Conservation (phyloP, 192 early-diverging fungal genomes). For the Gamsiella multidivaricata region DNA sequence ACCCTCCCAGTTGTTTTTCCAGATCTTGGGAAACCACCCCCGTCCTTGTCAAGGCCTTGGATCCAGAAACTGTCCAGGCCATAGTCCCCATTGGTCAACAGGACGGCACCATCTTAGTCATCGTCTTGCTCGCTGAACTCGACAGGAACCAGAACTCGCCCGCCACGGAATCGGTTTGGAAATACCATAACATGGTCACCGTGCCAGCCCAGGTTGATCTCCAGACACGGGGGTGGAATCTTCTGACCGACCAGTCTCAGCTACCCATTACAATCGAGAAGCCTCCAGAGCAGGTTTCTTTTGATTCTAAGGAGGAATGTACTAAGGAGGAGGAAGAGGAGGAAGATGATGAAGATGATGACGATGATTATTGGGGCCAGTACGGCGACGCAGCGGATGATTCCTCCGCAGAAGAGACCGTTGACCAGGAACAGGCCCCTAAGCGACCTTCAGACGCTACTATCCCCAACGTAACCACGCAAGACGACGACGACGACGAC, state of each 20-base stretch:
- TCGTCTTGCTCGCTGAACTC: conserved; percentile 1
- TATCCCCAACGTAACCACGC: background rate
- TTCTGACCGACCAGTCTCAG: background rate
- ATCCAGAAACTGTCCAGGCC: conserved; percentile 38
- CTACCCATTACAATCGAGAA: background rate
- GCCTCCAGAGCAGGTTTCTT: no score
- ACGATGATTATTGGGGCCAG: conserved; percentile 50
- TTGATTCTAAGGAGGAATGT: background rate
- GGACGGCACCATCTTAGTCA: background rate
- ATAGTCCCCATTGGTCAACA: conserved; percentile 35
- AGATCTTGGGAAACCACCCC: conserved; percentile 14
- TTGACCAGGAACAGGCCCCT: background rate
- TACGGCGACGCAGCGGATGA: conserved; percentile 28
- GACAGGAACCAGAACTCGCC: background rate
- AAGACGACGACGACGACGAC: conserved; percentile 33
- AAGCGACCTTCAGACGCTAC: background rate
- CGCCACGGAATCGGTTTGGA: conserved; percentile 20
- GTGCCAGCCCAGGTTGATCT: conserved; percentile 2
- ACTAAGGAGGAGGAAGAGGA: conserved; percentile 1
- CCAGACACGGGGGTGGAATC: conserved; percentile 3
- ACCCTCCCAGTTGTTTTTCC: conserved; percentile 15
- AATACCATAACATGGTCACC: conserved; percentile 33
- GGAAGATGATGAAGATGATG: conserved; percentile 5
- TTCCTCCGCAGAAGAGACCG: conserved; percentile 5
- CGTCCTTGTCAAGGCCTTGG: conserved; percentile 21